Evolutionary conservation across 169 alveolate genomes (phyloP), one percentile per base, ranked within the genome.

Genomic region (Eimeria acervulina): DNA sequence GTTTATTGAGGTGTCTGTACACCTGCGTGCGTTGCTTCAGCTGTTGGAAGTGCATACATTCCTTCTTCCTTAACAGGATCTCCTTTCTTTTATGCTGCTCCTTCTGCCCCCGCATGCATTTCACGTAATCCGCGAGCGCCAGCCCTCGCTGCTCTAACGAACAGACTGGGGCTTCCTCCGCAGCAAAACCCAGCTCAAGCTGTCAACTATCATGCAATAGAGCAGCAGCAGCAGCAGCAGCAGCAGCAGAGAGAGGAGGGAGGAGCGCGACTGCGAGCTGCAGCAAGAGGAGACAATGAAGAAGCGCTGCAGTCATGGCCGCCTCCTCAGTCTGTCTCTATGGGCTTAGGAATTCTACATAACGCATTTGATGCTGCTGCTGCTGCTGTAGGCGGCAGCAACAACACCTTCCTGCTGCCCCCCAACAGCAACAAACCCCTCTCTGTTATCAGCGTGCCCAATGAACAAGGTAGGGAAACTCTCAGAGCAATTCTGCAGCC

Each of bases 31-130:
- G n/a, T n/a, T n/a, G 55, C 55, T 47, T 5, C 55, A 91, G 95
- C 90, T 10, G 81, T 91, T 3, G 95, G 95, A 52, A 83, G 90
- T 6, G 95, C 95, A n/a, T 63, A 78, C 31, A 51, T 91, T 36
- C 95, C 95, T 59, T 42, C 90, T 1, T 31, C 85, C 42, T 68
- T 91, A 61, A 91, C 95, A 10, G 95, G 95, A n/a, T 91, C 95
- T 13, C 95, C 95, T 47, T 91, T 91, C 68, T 91, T 91, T 68
- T 91, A 91, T 36, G 90, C 91, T 17, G 95, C 95, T 31, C 95
- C 95, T 6, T 76, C 95, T 52, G 90, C 95, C 33, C 95, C 95
- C 7, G 66, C 68, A 59, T 91, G 95, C 33, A 66, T 84, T 0
- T 21, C 74, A 7, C 83, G 68, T 6, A 74, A 68, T 31, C 80